These are phyloP conservation scores for Didymella keratinophila DNA, from an alignment of 2,329 filamentous ascomycete species.

Conservation along the genomic window DNA sequence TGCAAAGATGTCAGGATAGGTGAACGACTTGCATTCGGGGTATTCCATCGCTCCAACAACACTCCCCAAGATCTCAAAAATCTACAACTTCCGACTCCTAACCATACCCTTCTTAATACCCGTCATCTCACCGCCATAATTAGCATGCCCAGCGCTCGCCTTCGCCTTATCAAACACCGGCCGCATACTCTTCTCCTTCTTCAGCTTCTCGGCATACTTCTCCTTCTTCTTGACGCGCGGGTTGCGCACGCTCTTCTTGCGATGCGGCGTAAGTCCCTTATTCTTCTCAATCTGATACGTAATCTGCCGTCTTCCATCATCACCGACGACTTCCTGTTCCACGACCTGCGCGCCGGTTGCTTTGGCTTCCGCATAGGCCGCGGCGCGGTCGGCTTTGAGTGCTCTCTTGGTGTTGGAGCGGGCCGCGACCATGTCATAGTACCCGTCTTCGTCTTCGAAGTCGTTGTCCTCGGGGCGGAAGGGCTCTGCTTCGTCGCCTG, in stretches of 20 bases:
- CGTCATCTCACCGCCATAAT: conserved; percentile 86
- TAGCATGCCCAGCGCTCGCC: conserved; percentile 69
- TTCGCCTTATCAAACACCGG: conserved; percentile 81
- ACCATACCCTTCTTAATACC: conserved; percentile 95
- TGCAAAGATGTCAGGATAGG: neutral
- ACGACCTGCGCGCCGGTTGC: conserved; percentile 67
- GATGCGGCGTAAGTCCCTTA: conserved; percentile 87
- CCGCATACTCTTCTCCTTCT: conserved; percentile 91
- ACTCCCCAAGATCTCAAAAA: neutral
- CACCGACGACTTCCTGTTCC: conserved; percentile 72
- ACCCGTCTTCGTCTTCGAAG: conserved; percentile 69
- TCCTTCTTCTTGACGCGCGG: conserved; percentile 97
- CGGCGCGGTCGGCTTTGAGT: conserved; percentile 73
- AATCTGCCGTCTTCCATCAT: conserved; percentile 91
- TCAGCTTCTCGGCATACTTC: conserved; percentile 96
- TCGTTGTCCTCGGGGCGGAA: conserved; percentile 48
- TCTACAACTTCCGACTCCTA: conserved; percentile 88
- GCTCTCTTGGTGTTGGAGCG: conserved; percentile 72
- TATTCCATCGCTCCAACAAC: conserved; percentile 4
- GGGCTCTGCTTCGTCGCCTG: conserved; percentile 68
- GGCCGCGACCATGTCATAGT: conserved; percentile 88
- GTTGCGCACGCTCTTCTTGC: conserved; percentile 94
- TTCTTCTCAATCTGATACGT: conserved; percentile 97
- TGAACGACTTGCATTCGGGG: conserved; percentile 1
- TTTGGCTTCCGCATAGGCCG: conserved; percentile 64